Conservation (phyloP, 441 rosid species). For the Syzygium malaccense region DNA sequence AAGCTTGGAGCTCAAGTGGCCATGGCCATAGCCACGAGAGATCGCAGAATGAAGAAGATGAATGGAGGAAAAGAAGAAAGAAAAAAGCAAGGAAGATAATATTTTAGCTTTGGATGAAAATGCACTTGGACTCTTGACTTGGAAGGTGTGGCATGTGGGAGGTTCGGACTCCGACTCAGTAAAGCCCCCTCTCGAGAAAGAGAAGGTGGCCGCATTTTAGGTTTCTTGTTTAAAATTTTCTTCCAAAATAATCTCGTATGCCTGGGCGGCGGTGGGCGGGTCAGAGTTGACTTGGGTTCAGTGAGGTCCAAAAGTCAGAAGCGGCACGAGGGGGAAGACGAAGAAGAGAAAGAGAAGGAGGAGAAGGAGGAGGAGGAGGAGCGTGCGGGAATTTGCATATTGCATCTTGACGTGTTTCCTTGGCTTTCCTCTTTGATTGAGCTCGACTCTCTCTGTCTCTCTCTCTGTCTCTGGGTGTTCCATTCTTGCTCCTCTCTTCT, state of each 20-base stretch:
- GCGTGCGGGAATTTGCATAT: neutral
- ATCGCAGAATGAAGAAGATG: neutral
- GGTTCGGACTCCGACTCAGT: too few relatives aligned
- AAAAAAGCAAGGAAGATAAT: neutral
- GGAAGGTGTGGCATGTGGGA: neutral
- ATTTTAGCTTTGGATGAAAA: neutral
- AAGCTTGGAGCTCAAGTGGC: neutral
- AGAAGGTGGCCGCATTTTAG: too few relatives aligned
- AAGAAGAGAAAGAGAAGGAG: neutral
- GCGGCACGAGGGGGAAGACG: rapidly evolving
- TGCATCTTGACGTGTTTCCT: neutral
- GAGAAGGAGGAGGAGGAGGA: neutral
- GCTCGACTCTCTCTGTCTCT: neutral
- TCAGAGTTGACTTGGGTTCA: neutral
- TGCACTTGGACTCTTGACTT: neutral
- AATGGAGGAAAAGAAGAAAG: neutral
- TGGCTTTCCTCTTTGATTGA: neutral
- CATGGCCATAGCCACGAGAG: rapidly evolving
- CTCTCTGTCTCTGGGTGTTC: neutral
- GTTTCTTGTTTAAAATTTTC: neutral
- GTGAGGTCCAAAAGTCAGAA: neutral
- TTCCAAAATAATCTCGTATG: neutral
- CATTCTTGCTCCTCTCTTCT: conserved; percentile 7
- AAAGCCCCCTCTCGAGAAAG: neutral
- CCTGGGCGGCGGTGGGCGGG: neutral